Percentiles rank a stretch among this genome's conserved stretches.
Evolutionary conservation across 129 eudicot genomes (phyloP).

Genomic region (Flaveria sonorensis): DNA sequence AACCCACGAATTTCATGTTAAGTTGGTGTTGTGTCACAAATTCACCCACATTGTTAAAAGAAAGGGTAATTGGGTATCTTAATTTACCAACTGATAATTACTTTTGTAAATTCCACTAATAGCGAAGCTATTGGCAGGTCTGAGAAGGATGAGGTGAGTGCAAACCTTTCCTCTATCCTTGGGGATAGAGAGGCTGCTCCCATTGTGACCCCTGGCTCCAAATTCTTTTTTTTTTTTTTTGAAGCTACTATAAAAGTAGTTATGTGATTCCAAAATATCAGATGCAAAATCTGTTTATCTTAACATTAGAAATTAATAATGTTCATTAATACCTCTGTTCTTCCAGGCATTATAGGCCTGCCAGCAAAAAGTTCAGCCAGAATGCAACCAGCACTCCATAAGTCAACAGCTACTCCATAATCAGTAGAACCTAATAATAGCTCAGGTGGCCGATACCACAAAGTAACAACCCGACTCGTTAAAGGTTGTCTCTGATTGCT

Average conservation of each 20-base stretch:
- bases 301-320: neutral
- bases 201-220: too few relatives aligned
- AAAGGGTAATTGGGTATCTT: too few relatives aligned
- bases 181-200: too few relatives aligned
- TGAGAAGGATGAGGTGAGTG: too few relatives aligned
- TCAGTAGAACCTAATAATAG: conserved; percentile 71
- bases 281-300: neutral
- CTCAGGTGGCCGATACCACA: conserved; percentile 85
- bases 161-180: too few relatives aligned
- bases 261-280: neutral
- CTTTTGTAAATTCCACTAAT: too few relatives aligned
- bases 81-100: too few relatives aligned
- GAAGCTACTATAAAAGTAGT: neutral
- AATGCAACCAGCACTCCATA: conserved; percentile 83
- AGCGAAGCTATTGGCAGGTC: too few relatives aligned
- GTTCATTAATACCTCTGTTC: conserved; percentile 58
- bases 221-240: too few relatives aligned
- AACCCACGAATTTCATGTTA: too few relatives aligned
- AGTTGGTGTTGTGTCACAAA: too few relatives aligned
- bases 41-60: too few relatives aligned
- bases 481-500: conserved; percentile 56
- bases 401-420: conserved; percentile 70
- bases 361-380: conserved; percentile 72
- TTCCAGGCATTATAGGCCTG: conserved; percentile 76
- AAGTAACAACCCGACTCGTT: conserved; percentile 75